A percentile compares a stretch with the other conserved stretches of the same genome.
Conservation (phyloP, 2,329 filamentous ascomycete species). For the Clarireedia sp. region DNA sequence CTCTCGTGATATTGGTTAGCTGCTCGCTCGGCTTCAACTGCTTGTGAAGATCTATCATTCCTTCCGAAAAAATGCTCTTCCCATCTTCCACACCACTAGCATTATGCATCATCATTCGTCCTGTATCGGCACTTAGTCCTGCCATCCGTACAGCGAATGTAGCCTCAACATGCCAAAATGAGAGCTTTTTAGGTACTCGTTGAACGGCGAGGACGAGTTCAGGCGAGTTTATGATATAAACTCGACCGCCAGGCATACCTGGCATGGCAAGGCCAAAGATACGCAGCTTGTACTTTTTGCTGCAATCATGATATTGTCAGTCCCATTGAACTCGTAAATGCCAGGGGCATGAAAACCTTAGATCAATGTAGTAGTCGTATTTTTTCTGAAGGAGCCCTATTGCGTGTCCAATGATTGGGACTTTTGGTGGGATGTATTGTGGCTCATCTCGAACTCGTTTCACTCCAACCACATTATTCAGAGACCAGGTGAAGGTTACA, state of each 20-base stretch:
- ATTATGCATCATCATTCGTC: background rate
- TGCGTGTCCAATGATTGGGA: background rate
- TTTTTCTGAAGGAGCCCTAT: background rate
- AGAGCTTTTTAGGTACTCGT: background rate
- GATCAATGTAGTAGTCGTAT: background rate
- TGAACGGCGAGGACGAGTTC: background rate
- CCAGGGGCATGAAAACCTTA: background rate
- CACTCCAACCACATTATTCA: background rate
- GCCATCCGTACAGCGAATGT: background rate
- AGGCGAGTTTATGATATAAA: background rate
- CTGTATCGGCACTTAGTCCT: background rate
- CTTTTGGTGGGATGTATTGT: background rate
- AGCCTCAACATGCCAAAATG: background rate
- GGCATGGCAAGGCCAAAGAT: background rate
- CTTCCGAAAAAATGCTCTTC: background rate
- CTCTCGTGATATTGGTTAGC: background rate
- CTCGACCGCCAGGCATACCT: conserved; percentile 3
- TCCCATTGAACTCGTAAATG: background rate
- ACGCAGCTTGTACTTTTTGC: background rate
- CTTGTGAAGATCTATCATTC: background rate
- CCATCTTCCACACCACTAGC: background rate
- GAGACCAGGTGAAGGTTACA: background rate
- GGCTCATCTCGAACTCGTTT: background rate
- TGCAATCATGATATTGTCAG: background rate
- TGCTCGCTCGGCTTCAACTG: background rate